Evolutionary conservation across 495 filamentous ascomycete species (phyloP), one percentile per base, ranked within the genome.

Genomic region (Tuber melanosporum): DNA sequence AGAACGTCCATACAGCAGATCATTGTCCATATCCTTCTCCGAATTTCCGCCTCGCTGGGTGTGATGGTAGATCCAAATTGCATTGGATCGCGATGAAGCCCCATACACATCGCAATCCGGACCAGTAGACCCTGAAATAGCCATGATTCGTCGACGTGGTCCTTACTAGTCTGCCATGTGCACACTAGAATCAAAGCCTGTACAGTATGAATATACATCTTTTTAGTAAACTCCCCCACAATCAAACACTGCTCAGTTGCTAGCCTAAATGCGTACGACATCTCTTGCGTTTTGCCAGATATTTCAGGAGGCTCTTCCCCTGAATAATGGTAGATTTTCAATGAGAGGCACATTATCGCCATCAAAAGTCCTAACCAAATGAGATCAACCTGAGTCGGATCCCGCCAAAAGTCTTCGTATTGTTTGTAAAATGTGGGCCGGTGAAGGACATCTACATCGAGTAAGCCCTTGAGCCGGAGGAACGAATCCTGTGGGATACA

Each of bases 321-420:
- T 77, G 95, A 92, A 74, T 91, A 90, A 83, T 92, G 87, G 83
- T 97, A 98, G 62, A 95, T 97, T 73, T 96, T 88, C 89, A 98
- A 91, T 3, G 96, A 93, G 41, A 98, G 85, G 81, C 92, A 92
- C 87, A 98, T 89, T 86, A 98, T 91, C 5, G 92, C 89, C 85
- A 93, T 98, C 15, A 95, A 87, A 82, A 98, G 87, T 10, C 92
- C 95, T 78, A 99, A 87, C 96, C 95, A 98, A 75, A 94, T 92
- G 43, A 94, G 88, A 49, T 90, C 89, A 4, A 92, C 92, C 80
- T 92, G 90, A 17, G 88, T 87, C 14, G 95, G 94, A 83, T 94
- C 90, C 82, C 91, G 88, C 94, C 94, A 98, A 83, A 97, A 92
- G 79, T 89, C 88, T 74, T 97, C 93, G 74, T 97, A 93, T 85